Evolutionary conservation across 2,329 filamentous ascomycete genomes (phyloP).

Genomic region (Pseudocercospora fijiensis): DNA sequence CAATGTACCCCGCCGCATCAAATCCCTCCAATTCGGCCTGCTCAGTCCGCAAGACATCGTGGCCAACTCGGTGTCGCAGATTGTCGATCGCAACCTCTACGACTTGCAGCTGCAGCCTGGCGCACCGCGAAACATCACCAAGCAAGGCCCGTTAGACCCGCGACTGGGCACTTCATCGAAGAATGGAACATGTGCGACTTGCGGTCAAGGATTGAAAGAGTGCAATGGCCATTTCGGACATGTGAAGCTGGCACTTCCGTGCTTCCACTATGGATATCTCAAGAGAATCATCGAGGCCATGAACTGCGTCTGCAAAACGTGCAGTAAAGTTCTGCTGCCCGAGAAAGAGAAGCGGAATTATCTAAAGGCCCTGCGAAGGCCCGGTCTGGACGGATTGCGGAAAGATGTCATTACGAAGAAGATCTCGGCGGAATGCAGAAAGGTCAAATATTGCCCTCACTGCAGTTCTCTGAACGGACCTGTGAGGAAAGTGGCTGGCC

Average conservation of each 20-base stretch:
- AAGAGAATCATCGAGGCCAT: conserved; percentile 89
- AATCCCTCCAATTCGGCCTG: conserved; percentile 90
- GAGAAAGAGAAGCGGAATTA: conserved; percentile 75
- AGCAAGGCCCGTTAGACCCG: conserved; percentile 82
- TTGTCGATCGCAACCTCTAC: conserved; percentile 92
- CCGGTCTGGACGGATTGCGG: conserved; percentile 81
- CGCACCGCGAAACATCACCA: conserved; percentile 67
- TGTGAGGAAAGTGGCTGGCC: conserved; percentile 79
- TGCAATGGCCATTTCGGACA: conserved; percentile 97
- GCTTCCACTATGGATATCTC: conserved; percentile 94
- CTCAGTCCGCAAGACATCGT: conserved; percentile 86
- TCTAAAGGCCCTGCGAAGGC: conserved; percentile 75
- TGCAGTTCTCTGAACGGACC: conserved; percentile 84
- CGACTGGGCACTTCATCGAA: conserved; percentile 90
- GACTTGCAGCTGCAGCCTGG: conserved; percentile 63
- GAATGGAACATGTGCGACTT: conserved; percentile 74
- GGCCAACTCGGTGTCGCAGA: conserved; percentile 89
- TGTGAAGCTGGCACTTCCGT: conserved; percentile 83
- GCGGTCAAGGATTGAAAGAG: conserved; percentile 73
- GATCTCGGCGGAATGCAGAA: conserved; percentile 86
- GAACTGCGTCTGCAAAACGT: conserved; percentile 94
- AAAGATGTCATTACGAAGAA: conserved; percentile 81
- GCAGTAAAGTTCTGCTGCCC: conserved; percentile 76
- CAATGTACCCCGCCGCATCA: conserved; percentile 85
- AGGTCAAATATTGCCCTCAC: conserved; percentile 76